phyloP scores from a whole-genome alignment of 768 basidiomycete genomes.

The Nevesoporus exiguus region DNA sequence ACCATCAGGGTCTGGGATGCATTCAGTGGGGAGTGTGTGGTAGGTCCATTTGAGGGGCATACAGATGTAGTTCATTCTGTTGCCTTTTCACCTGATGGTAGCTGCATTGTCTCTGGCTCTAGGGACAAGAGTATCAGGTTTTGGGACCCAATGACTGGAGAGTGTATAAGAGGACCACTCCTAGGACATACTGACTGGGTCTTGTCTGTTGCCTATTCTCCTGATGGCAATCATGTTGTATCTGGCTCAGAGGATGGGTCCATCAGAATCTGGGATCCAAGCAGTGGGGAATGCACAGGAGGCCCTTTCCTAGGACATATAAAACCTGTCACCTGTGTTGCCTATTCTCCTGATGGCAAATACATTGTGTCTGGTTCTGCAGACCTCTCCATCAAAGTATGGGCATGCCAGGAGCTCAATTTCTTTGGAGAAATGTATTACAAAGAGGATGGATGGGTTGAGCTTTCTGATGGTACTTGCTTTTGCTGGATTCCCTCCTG shows the following conservation, averaged over 20 bases:
- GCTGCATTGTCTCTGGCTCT: constrained; percentile 24
- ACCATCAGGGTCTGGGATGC: constrained; percentile 27
- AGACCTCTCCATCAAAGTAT: constrained; percentile 14
- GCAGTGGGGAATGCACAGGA: constrained; percentile 12
- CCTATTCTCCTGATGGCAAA: constrained; percentile 18
- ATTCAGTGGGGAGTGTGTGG: constrained; percentile 11
- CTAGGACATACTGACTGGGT: constrained; percentile 17
- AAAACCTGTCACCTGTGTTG: constrained; percentile 2
- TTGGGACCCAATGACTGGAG: constrained; percentile 17
- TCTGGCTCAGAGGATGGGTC: constrained; percentile 19
- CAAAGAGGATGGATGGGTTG: constrained; percentile 17
- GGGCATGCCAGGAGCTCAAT: background rate
- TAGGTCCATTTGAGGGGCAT: constrained; percentile 19
- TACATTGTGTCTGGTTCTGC: constrained; percentile 14
- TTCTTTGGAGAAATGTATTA: constrained; percentile 5
- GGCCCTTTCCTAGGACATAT: constrained; percentile 17
- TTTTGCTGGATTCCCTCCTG: constrained; percentile 22
- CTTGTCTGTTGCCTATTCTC: constrained; percentile 16
- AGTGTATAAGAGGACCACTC: constrained; percentile 18
- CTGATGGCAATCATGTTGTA: constrained; percentile 14
- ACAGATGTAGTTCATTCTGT: constrained; percentile 15
- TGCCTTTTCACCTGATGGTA: constrained; percentile 23
- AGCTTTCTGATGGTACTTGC: constrained; percentile 4
- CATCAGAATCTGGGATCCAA: constrained; percentile 17
- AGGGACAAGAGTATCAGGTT: constrained; percentile 22